Conservation (phyloP, 352 stramenopile species). For the Plasmopara viticola region DNA sequence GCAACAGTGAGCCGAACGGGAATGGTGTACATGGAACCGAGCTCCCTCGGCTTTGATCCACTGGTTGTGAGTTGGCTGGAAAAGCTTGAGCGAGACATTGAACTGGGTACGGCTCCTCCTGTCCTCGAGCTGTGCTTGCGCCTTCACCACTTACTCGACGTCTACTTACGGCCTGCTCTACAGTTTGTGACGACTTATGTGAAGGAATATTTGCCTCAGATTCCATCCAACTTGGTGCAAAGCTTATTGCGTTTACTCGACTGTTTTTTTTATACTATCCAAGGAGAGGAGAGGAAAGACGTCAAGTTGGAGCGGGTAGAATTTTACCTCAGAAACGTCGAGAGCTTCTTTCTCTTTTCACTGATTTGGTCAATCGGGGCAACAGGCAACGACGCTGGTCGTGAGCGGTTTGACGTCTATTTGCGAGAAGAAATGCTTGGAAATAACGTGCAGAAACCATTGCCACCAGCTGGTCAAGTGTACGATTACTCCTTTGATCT, state of each 20-base stretch:
- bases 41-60: slow-evolving; percentile 87
- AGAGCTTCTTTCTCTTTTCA: slow-evolving; percentile 90
- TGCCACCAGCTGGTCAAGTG: slow-evolving; percentile 61
- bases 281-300: slow-evolving; percentile 84
- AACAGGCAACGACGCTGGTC: slow-evolving; percentile 83
- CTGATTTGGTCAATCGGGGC: slow-evolving; percentile 90
- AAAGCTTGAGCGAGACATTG: slow-evolving; percentile 52
- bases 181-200: slow-evolving; percentile 84
- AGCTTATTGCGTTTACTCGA: slow-evolving; percentile 90
- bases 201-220: slow-evolving; percentile 89
- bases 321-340: slow-evolving; percentile 70
- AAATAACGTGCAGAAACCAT: slow-evolving; percentile 43
- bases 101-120: slow-evolving; percentile 32
- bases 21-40: slow-evolving; percentile 96
- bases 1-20: slow-evolving; percentile 91
- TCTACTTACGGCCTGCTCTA: slow-evolving; percentile 75
- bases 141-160: slow-evolving; percentile 81
- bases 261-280: slow-evolving; percentile 84
- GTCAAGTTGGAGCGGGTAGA: slow-evolving; percentile 56
- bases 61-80: slow-evolving; percentile 88
- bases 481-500: slow-evolving; percentile 92
- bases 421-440: slow-evolving; percentile 76
- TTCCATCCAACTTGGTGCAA: slow-evolving; percentile 87
- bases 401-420: slow-evolving; percentile 82
- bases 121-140: slow-evolving; percentile 44